A percentile compares a stretch with the other conserved stretches of the same genome.
Evolutionary conservation across 345 rosid species (phyloP).

Genomic region (Abelmoschus esculentus): DNA sequence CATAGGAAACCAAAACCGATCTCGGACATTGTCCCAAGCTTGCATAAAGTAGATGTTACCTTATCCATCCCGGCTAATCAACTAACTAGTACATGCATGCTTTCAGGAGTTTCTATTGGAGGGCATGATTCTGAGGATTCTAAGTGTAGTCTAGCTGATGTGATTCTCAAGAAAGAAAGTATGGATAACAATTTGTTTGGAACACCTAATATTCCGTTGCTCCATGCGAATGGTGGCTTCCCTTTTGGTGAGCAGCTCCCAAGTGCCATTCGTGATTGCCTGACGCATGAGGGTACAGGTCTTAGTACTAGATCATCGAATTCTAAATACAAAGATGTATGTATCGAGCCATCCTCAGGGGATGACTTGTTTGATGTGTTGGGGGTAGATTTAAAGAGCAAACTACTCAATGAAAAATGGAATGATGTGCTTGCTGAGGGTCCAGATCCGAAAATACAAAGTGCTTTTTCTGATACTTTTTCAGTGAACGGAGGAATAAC

Average conservation of each 20-base stretch:
- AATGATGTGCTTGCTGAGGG: slow-evolving; percentile 22
- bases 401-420: slow-evolving; percentile 33
- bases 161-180: slow-evolving; percentile 22
- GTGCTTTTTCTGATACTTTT: slow-evolving; percentile 28
- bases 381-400: slow-evolving; percentile 63
- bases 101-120: slow-evolving; percentile 21
- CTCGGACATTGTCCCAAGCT: slow-evolving; percentile 11
- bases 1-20: slow-evolving; percentile 16
- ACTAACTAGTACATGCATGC: slow-evolving; percentile 11
- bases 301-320: slow-evolving; percentile 14
- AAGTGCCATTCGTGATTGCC: slow-evolving; percentile 14
- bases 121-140: slow-evolving; percentile 9
- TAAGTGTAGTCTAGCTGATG: slow-evolving; percentile 17
- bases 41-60: slow-evolving; percentile 10
- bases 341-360: slow-evolving; percentile 37
- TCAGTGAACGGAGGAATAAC: slow-evolving; percentile 33
- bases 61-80: slow-evolving; percentile 20
- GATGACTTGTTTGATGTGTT: slow-evolving; percentile 76
- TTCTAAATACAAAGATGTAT: slow-evolving; percentile 23
- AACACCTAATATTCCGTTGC: slow-evolving; percentile 16
- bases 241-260: slow-evolving; percentile 19
- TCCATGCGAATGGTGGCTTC: slow-evolving; percentile 14
- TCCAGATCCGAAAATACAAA: slow-evolving; percentile 23
- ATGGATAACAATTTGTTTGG: slow-evolving; percentile 24
- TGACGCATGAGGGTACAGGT: slow-evolving; percentile 23